Conservation (phyloP, 2,329 filamentous ascomycete genomes). For the Fusarium sp. region DNA sequence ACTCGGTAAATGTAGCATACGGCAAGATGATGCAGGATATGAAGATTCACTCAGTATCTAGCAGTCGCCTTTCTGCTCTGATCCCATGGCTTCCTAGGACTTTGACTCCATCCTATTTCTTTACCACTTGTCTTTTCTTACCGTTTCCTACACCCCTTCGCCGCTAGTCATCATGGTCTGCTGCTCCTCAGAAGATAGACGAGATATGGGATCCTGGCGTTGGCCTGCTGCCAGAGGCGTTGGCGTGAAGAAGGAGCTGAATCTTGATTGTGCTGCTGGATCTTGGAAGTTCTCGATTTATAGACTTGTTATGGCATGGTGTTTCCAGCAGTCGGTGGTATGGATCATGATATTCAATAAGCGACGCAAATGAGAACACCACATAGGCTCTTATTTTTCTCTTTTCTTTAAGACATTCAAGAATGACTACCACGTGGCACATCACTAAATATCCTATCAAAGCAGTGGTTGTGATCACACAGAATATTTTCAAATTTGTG, state of each 20-base stretch:
- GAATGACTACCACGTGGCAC: conserved; percentile 4
- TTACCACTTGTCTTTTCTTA: conserved; percentile 29
- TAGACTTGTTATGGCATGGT: conserved; percentile 47
- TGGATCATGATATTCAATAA: conserved; percentile 40
- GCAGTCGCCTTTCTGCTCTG: neutral
- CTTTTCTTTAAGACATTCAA: conserved; percentile 7
- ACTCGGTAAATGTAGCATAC: conserved; percentile 20
- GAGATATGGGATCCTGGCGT: conserved; percentile 39
- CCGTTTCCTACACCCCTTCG: conserved; percentile 25
- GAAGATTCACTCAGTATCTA: conserved; percentile 1
- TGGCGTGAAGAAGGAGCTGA: conserved; percentile 35
- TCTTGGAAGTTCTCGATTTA: conserved; percentile 34
- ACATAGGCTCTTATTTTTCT: neutral
- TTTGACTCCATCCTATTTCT: conserved; percentile 1
- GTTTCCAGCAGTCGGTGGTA: conserved; percentile 33
- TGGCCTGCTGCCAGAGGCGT: conserved; percentile 39
- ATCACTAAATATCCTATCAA: neutral
- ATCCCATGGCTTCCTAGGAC: conserved; percentile 7
- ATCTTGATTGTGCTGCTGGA: conserved; percentile 29
- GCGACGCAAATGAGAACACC: conserved; percentile 31
- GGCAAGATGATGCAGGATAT: conserved; percentile 12
- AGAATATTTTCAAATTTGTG: neutral
- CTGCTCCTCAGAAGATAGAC: conserved; percentile 27
- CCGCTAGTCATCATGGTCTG: conserved; percentile 24
- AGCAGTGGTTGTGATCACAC: neutral